phyloP scores from a whole-genome alignment of 768 basidiomycete species.

The Russula griseocarnosa region DNA sequence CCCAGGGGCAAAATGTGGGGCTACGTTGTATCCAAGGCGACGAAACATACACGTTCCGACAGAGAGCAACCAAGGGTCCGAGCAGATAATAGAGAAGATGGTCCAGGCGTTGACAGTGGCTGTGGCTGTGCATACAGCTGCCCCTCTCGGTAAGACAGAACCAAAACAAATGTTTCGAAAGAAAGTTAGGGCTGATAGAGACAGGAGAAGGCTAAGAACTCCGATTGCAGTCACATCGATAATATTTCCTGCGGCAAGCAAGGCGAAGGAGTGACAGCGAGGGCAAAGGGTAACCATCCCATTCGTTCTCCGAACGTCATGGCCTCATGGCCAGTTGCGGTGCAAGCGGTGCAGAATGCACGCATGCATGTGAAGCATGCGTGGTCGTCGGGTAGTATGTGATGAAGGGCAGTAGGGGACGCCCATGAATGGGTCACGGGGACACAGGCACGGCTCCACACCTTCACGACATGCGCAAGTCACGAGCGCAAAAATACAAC shows the following conservation, averaged over 20 bases:
- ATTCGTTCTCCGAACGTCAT: constrained; percentile 5
- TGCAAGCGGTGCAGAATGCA: not conserved
- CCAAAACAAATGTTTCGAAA: not conserved
- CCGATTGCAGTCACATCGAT: constrained; percentile 2
- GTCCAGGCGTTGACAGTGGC: constrained; percentile 15
- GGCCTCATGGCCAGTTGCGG: not conserved
- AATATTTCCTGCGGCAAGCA: not conserved
- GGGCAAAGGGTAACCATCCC: constrained; percentile 1
- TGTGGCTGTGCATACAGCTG: constrained; percentile 19
- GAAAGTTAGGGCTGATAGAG: not conserved
- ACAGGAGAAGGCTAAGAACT: not conserved
- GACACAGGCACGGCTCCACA: constrained; percentile 11
- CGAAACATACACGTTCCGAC: constrained; percentile 12
- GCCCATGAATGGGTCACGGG: constrained; percentile 1
- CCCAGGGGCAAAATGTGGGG: not conserved
- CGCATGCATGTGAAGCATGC: not conserved
- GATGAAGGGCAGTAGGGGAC: not conserved
- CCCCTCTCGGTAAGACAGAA: not conserved
- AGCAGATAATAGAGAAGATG: constrained; percentile 15
- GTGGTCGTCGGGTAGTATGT: constrained; percentile 3
- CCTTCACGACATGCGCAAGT: constrained; percentile 13
- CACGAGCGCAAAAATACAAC: constrained; percentile 23
- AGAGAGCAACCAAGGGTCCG: constrained; percentile 4
- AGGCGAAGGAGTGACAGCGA: not conserved
- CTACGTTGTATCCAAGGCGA: constrained; percentile 26